Conservation (phyloP, 805 yeast genomes). For the Monosporozyma servazzii region DNA sequence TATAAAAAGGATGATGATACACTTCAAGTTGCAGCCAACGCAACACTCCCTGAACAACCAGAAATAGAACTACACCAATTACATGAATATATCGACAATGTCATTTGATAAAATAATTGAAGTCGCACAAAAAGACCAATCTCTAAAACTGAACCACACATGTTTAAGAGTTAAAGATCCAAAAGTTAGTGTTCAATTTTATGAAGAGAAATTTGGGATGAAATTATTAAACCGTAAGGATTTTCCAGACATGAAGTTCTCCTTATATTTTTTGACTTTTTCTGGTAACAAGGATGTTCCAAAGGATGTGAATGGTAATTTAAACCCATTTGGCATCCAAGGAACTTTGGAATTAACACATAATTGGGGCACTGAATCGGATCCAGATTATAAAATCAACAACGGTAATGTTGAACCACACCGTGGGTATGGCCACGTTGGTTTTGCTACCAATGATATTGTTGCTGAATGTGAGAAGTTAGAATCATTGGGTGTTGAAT, state of each 20-base stretch:
- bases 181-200: slow-evolving; percentile 59
- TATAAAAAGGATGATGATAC: too few relatives aligned
- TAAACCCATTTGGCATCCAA: slow-evolving; percentile 18
- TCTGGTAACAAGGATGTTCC: slow-evolving; percentile 16
- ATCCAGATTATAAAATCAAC: slow-evolving; percentile 46
- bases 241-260: slow-evolving; percentile 47
- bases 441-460: slow-evolving; percentile 78
- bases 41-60: background rate
- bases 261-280: slow-evolving; percentile 58
- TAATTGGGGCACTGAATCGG: slow-evolving; percentile 62
- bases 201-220: slow-evolving; percentile 68
- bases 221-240: slow-evolving; percentile 44
- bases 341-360: slow-evolving; percentile 85
- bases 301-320: slow-evolving; percentile 35
- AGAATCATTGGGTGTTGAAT: slow-evolving; percentile 53
- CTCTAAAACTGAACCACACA: slow-evolving; percentile 49
- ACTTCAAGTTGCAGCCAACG: background rate
- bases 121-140: slow-evolving; percentile 17
- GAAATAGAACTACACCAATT: background rate
- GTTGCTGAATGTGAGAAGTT: slow-evolving; percentile 49
- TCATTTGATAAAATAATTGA: slow-evolving; percentile 8
- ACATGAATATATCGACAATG: background rate
- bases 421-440: slow-evolving; percentile 91
- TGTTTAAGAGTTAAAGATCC: slow-evolving; percentile 81
- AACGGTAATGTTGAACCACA: slow-evolving; percentile 80